Evolutionary conservation across 1,284 basidiomycete genomes (phyloP).

Genomic region (Cerrena zonata): DNA sequence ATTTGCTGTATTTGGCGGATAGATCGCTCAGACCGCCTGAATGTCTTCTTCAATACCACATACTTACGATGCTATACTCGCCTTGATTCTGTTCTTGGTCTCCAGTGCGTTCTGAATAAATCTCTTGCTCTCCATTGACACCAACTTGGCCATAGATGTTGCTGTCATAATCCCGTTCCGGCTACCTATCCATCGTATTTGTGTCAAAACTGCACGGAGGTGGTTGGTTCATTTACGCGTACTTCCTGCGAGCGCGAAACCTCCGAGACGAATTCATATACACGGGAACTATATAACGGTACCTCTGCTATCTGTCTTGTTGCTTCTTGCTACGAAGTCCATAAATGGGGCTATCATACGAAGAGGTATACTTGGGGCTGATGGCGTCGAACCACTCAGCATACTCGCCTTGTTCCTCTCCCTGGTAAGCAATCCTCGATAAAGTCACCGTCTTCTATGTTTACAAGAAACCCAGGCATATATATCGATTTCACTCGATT

Average conservation of each 20-base stretch:
- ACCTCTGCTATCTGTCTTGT: conserved; percentile 73
- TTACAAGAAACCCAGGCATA: conserved; percentile 55
- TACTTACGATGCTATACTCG: conserved; percentile 42
- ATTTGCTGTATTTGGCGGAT: too few relatives aligned
- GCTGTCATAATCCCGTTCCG: conserved; percentile 64
- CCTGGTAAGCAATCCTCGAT: conserved; percentile 38
- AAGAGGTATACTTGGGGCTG: conserved; percentile 67
- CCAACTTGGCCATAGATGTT: conserved; percentile 32
- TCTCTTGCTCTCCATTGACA: not conserved
- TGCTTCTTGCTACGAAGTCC: conserved; percentile 73
- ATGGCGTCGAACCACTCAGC: conserved; percentile 84
- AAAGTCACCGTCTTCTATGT: not conserved
- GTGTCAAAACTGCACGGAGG: not conserved
- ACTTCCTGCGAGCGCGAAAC: conserved; percentile 11
- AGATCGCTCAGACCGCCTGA: too few relatives aligned
- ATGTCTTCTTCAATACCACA: not conserved
- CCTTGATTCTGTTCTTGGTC: conserved; percentile 66
- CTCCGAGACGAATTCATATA: conserved; percentile 31
- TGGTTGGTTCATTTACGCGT: not conserved
- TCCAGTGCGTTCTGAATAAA: conserved; percentile 50
- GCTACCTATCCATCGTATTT: conserved; percentile 40
- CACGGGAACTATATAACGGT: conserved; percentile 67
- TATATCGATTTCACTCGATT: conserved; percentile 88
- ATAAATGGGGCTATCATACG: conserved; percentile 62
- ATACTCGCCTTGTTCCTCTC: conserved; percentile 90